These are phyloP conservation scores for Iberis pinnata DNA, from an alignment of 345 rosid species.

Conservation along the genomic window DNA sequence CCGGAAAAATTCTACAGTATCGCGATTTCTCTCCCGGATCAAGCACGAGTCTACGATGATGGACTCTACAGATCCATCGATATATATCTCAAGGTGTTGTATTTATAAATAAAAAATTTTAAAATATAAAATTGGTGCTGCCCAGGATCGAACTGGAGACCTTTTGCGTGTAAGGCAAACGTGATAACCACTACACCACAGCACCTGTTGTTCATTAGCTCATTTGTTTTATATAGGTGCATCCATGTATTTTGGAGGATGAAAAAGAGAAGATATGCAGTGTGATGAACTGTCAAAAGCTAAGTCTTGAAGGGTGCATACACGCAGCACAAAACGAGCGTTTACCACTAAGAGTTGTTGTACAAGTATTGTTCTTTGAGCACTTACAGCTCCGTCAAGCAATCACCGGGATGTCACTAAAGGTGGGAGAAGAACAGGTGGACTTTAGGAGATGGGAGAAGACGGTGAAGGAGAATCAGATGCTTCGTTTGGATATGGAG, in stretches of 20 bases:
- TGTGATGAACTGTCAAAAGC: constrained; percentile 78
- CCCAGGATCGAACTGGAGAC: no score
- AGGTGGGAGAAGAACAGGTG: constrained; percentile 16
- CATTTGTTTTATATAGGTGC: no score
- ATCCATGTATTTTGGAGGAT: constrained; percentile 73
- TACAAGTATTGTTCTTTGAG: constrained; percentile 90
- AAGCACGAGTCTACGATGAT: constrained; percentile 85
- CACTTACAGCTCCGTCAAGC: constrained; percentile 91
- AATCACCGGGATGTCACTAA: constrained; percentile 67
- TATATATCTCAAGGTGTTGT: constrained; percentile 81
- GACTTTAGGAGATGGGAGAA: constrained; percentile 52
- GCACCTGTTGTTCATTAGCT: no score
- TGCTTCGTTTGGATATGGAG: constrained; percentile 91
- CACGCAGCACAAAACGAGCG: constrained; percentile 99
- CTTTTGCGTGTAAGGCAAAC: no score
- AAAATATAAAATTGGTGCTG: no score
- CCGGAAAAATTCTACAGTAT: constrained; percentile 65
- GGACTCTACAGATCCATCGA: constrained; percentile 95
- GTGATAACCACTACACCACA: no score
- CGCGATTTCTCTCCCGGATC: constrained; percentile 65
- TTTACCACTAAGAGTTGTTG: constrained; percentile 82
- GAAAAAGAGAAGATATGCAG: constrained; percentile 86
- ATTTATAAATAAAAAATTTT: no score
- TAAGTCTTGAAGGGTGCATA: constrained; percentile 90
- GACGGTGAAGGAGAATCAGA: constrained; percentile 86